These are phyloP conservation scores for Chlamydomonas incerta DNA, from an alignment of 139 green algal species.

Conservation along the genomic window DNA sequence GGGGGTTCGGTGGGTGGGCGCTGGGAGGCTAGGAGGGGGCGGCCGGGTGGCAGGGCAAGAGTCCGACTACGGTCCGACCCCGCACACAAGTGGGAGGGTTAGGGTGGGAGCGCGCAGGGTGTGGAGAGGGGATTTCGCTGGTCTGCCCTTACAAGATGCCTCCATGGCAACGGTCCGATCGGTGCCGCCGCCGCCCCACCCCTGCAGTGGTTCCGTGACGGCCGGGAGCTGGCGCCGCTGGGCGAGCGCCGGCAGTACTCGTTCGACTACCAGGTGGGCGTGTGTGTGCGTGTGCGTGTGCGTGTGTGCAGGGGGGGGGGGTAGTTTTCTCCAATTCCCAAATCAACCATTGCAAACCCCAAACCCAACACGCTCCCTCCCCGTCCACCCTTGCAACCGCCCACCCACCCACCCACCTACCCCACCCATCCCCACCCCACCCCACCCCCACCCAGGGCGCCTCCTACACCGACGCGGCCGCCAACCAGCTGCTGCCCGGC, in stretches of 20 bases:
- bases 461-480: neutral
- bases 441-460: neutral
- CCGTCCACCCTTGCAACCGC: too few relatives aligned
- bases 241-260: neutral
- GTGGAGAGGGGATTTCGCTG: too few relatives aligned
- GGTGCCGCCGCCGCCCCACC: too few relatives aligned
- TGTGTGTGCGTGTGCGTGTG: neutral
- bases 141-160: neutral
- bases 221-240: constrained; percentile 16
- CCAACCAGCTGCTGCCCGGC: neutral
- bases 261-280: constrained; percentile 29
- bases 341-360: too few relatives aligned
- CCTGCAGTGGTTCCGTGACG: constrained; percentile 22
- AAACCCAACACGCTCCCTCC: neutral
- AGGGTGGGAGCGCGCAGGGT: too few relatives aligned
- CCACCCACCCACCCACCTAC: neutral
- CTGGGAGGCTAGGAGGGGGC: too few relatives aligned
- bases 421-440: too few relatives aligned
- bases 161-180: too few relatives aligned
- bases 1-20: too few relatives aligned
- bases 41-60: too few relatives aligned
- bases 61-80: too few relatives aligned
- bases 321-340: neutral
- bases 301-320: neutral
- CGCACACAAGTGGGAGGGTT: too few relatives aligned